Percentiles rank a stretch among this genome's conserved stretches.
These are phyloP conservation scores for Penicillium nordicum DNA, from an alignment of 2,329 filamentous ascomycete genomes.

Conservation along the genomic window DNA sequence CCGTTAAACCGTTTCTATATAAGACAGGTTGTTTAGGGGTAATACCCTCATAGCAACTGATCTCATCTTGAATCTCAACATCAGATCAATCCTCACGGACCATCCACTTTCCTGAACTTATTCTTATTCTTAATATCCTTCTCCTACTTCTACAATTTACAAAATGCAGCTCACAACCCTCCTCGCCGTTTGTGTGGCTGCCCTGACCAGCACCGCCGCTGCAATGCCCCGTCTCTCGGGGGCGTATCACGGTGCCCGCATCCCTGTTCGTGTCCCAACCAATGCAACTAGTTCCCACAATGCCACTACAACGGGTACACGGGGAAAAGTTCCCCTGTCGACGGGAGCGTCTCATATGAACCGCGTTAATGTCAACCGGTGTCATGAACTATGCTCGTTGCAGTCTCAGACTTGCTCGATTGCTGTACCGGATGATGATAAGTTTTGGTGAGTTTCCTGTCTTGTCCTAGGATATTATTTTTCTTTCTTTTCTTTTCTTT, in stretches of 20 bases:
- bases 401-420: constrained; percentile 24
- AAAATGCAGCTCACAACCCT: constrained; percentile 23
- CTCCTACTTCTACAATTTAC: neutral
- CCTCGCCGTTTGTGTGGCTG: constrained; percentile 13
- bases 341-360: constrained; percentile 10
- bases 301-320: constrained; percentile 17
- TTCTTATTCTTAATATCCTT: neutral
- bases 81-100: neutral
- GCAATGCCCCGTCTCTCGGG: constrained; percentile 20
- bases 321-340: constrained; percentile 3
- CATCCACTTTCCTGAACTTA: neutral
- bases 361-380: constrained; percentile 15
- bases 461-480: neutral
- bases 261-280: constrained; percentile 11
- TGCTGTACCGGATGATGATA: constrained; percentile 25
- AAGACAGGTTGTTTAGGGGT: neutral
- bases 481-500: neutral
- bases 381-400: constrained; percentile 25
- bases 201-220: constrained; percentile 12
- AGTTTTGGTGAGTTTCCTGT: constrained; percentile 22
- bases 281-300: constrained; percentile 16
- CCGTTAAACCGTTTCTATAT: neutral
- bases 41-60: neutral
- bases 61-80: neutral
- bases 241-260: constrained; percentile 14